A percentile compares a stretch with the other conserved stretches of the same genome.
These are phyloP conservation scores for Aspergillus egyptiacus DNA, from an alignment of 495 filamentous ascomycete species.

Conservation along the genomic window DNA sequence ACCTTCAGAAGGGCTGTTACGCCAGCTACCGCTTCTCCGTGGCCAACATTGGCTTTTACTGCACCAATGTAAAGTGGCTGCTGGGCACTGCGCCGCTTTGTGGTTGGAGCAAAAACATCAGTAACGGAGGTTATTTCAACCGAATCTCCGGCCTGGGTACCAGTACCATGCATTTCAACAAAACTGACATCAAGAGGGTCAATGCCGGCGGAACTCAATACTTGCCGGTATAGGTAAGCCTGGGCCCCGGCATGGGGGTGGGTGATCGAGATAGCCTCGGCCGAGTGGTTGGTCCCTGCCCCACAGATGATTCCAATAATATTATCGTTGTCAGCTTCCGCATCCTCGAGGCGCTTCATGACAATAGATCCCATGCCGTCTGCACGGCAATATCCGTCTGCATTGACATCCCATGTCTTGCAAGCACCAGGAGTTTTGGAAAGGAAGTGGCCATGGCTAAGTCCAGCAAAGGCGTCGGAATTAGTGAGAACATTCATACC, in stretches of 20 bases:
- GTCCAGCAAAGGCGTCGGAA: slow-evolving; percentile 62
- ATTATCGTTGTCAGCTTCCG: slow-evolving; percentile 40
- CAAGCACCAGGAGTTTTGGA: slow-evolving; percentile 58
- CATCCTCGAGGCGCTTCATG: slow-evolving; percentile 44
- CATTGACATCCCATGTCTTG: slow-evolving; percentile 61
- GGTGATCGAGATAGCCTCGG: slow-evolving; percentile 40
- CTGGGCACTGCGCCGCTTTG: slow-evolving; percentile 1
- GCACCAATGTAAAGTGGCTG: slow-evolving; percentile 25
- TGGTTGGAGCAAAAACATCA: slow-evolving; percentile 22
- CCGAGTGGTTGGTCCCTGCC: slow-evolving; percentile 39
- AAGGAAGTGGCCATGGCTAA: slow-evolving; percentile 64
- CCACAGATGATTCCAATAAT: slow-evolving; percentile 39
- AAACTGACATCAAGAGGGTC: slow-evolving; percentile 45
- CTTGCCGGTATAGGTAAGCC: slow-evolving; percentile 34
- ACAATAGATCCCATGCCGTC: slow-evolving; percentile 42
- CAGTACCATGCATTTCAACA: slow-evolving; percentile 48
- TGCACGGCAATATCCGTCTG: slow-evolving; percentile 65
- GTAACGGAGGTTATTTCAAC: slow-evolving; percentile 27
- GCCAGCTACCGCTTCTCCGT: slow-evolving; percentile 35
- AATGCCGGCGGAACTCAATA: slow-evolving; percentile 40
- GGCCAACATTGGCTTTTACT: slow-evolving; percentile 38
- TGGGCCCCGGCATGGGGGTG: slow-evolving; percentile 47
- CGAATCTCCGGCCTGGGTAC: slow-evolving; percentile 39
- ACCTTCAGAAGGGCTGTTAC: slow-evolving; percentile 29
- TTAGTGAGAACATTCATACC: slow-evolving; percentile 65